Conservation (phyloP, 2,329 filamentous ascomycete genomes). For the Davidsoniella neocaledoniae region DNA sequence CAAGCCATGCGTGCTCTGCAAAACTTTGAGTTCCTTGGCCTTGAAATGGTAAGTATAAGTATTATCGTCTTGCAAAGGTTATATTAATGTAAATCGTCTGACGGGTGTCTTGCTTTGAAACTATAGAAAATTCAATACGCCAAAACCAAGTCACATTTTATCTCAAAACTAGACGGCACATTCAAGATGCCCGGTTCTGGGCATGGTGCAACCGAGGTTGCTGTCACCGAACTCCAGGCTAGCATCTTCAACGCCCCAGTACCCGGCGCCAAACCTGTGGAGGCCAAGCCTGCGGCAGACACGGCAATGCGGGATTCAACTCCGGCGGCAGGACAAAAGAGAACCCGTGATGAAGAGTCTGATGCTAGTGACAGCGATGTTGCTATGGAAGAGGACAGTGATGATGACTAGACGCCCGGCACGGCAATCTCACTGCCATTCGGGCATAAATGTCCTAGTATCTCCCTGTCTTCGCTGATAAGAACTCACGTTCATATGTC, state of each 20-base stretch:
- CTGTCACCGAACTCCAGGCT: slow-evolving; percentile 59
- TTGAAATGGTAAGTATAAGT: slow-evolving; percentile 62
- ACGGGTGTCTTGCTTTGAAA: neutral
- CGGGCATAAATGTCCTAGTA: neutral
- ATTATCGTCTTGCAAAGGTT: neutral
- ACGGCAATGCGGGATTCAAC: slow-evolving; percentile 33
- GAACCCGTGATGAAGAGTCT: slow-evolving; percentile 50
- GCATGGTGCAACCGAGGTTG: slow-evolving; percentile 35
- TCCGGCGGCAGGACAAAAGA: slow-evolving; percentile 45
- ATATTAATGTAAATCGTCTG: neutral
- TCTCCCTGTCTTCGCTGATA: neutral
- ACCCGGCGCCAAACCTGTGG: slow-evolving; percentile 30
- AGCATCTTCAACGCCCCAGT: slow-evolving; percentile 60
- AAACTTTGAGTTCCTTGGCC: slow-evolving; percentile 71
- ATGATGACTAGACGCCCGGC: slow-evolving; percentile 43
- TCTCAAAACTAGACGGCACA: slow-evolving; percentile 83
- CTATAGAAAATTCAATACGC: slow-evolving; percentile 75
- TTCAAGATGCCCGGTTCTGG: slow-evolving; percentile 51
- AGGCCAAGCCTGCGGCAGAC: slow-evolving; percentile 22
- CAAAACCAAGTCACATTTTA: slow-evolving; percentile 72
- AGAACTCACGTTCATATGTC: neutral
- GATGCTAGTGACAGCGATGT: slow-evolving; percentile 55
- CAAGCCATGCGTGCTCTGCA: slow-evolving; percentile 84
- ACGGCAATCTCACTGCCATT: neutral
- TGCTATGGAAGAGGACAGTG: slow-evolving; percentile 53